Evolutionary conservation across 192 early-diverging fungal species (phyloP).

Genomic region (Rhizophagus sp.): DNA sequence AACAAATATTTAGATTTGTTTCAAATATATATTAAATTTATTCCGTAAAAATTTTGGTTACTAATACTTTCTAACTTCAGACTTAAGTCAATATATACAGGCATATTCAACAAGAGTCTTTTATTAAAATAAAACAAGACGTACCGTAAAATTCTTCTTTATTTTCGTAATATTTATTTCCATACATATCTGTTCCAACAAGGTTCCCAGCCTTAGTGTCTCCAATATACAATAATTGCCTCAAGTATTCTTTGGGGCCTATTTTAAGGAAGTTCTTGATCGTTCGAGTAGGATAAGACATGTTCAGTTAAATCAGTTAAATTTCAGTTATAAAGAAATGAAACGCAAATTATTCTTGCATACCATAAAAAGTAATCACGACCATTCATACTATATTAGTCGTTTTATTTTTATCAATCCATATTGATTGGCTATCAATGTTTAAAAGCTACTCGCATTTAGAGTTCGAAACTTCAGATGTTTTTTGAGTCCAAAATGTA

Average conservation of each 20-base stretch:
- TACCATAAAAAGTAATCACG: neutral
- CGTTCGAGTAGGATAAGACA: conserved; percentile 48
- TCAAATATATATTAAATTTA: too few relatives aligned
- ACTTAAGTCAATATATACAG: neutral
- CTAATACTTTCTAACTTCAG: neutral
- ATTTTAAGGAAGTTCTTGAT: conserved; percentile 56
- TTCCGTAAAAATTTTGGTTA: too few relatives aligned
- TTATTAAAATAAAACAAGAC: neutral
- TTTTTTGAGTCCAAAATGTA: neutral
- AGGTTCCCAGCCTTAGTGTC: conserved; percentile 70
- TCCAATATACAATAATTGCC: conserved; percentile 57
- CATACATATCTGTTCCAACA: conserved; percentile 69
- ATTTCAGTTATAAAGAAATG: neutral
- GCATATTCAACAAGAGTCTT: neutral
- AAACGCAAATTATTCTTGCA: too few relatives aligned
- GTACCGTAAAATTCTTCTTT: conserved; percentile 68
- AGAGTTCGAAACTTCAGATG: neutral
- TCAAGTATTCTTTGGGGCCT: conserved; percentile 48
- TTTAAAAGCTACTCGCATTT: neutral
- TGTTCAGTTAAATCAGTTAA: neutral
- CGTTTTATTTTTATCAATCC: neutral
- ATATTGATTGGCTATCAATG: neutral
- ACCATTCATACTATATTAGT: neutral
- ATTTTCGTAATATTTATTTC: conserved; percentile 80
- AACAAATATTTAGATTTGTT: too few relatives aligned